Percentiles rank a stretch among this genome's conserved stretches.
Conservation (phyloP, 331 rosid genomes). For the Rhamnella rubrinervis region DNA sequence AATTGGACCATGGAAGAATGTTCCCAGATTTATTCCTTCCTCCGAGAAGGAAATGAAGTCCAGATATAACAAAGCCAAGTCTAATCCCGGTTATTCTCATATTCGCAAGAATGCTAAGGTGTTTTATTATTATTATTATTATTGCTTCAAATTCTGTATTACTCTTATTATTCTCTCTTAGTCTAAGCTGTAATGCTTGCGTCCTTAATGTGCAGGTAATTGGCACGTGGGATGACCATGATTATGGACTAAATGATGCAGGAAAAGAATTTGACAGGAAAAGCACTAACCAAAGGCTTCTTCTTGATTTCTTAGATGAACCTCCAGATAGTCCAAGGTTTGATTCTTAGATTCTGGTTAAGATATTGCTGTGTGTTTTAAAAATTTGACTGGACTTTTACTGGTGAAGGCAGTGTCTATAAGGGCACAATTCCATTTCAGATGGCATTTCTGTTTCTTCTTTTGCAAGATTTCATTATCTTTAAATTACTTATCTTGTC, state of each 20-base stretch:
- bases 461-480: neutral
- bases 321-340: slow-evolving; percentile 72
- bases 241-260: slow-evolving; percentile 80
- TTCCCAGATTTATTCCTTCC: slow-evolving; percentile 62
- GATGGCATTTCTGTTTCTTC: neutral
- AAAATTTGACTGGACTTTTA: too few species aligned
- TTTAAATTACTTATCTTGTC: slow-evolving; percentile 19
- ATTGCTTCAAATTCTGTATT: neutral
- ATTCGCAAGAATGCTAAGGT: slow-evolving; percentile 54
- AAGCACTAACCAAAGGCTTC: slow-evolving; percentile 61
- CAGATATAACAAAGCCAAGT: slow-evolving; percentile 55
- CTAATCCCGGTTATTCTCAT: slow-evolving; percentile 55
- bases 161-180: neutral
- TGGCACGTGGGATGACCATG: slow-evolving; percentile 94
- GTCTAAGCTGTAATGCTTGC: slow-evolving; percentile 25
- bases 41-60: slow-evolving; percentile 61
- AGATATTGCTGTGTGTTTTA: too few species aligned
- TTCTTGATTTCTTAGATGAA: slow-evolving; percentile 85
- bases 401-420: too few species aligned
- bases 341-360: neutral
- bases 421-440: too few species aligned
- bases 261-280: slow-evolving; percentile 69
- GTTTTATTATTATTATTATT: neutral
- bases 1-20: slow-evolving; percentile 80
- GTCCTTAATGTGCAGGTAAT: slow-evolving; percentile 50